Evolutionary conservation across 2,329 filamentous ascomycete genomes (phyloP), one percentile per base, ranked within the genome.

Genomic region (Epicoccum sorghinum): DNA sequence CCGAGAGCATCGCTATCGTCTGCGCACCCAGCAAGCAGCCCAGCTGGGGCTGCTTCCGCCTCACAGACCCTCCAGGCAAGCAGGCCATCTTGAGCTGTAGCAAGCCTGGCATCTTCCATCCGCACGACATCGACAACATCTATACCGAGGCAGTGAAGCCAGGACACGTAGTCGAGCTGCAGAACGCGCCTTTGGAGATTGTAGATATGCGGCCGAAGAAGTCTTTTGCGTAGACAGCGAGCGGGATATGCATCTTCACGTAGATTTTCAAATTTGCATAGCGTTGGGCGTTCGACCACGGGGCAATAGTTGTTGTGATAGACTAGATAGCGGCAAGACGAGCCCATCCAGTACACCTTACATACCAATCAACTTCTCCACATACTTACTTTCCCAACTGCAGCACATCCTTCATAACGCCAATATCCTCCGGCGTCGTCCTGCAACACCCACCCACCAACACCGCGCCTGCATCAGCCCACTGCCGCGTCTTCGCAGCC

Each of bases 1-100:
- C 92, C 0, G 95, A 99, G 79, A 96, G 91, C 66, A 92, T 99
- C 59, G 95, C 95, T 4, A 96, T 99, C 67, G 95, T 99, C 35
- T 99, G 95, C 77, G 91, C 95, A 5, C 95, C 95, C 0, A 89
- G 84, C 52, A 91, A 89, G 66, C 80, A 82, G 32, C 90, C 89
- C 5, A 93, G 91, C 58, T 93, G 91, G 80, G 95, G 95, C 43
- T 89, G 96, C 23, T 99, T 98, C 76, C 86, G 95, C 30, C 80
- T 99, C 4, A 99, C 95, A 0, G 90, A 97, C 74, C 95, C 95
- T 0, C 93, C 95, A 0, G 95, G 95, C 0, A 82, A 98, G 64
- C 86, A 90, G 59, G 85, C 91, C n/a, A 88, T 99, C 30, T 79
- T 96, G 39, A 83, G 86, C 36, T 99, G 95, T 76, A 86, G 78